Evolutionary conservation across 257 asterid species (phyloP).

Genomic region (Coffea eugenioides): DNA sequence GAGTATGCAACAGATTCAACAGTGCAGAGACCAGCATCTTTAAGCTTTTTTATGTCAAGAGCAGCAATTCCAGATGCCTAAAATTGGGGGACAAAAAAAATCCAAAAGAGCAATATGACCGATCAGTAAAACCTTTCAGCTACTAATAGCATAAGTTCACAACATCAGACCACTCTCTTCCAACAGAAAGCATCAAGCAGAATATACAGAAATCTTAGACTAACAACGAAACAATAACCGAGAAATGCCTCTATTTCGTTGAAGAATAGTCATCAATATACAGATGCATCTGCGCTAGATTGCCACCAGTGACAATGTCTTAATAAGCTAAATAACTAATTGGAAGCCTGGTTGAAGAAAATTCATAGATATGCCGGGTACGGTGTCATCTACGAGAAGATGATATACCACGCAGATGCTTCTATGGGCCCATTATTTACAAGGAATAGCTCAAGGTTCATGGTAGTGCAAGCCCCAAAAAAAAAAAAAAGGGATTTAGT

Average conservation of each 20-base stretch:
- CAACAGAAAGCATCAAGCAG: background rate
- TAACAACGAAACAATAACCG: background rate
- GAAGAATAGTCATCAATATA: background rate
- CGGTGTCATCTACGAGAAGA: background rate
- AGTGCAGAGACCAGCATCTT: constrained; percentile 90
- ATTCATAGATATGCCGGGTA: background rate
- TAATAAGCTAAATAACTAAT: background rate
- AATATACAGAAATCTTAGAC: background rate
- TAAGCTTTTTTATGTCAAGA: constrained; percentile 81
- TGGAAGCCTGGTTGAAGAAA: background rate
- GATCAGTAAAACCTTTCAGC: background rate
- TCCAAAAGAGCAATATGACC: constrained; percentile 8
- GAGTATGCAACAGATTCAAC: constrained; percentile 89
- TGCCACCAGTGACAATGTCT: background rate
- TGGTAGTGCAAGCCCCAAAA: constrained; percentile 1
- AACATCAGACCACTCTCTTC: background rate
- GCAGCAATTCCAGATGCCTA: constrained; percentile 95
- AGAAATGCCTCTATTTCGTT: background rate
- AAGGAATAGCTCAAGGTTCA: constrained; percentile 3
- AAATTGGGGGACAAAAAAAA: constrained; percentile 7
- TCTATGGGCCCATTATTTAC: background rate
- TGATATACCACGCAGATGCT: background rate
- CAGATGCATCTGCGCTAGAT: background rate
- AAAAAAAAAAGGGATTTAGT: background rate
- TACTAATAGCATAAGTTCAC: background rate